Evolutionary conservation across 2,329 filamentous ascomycete genomes (phyloP).

Genomic region (Huntiella bhutanensis): DNA sequence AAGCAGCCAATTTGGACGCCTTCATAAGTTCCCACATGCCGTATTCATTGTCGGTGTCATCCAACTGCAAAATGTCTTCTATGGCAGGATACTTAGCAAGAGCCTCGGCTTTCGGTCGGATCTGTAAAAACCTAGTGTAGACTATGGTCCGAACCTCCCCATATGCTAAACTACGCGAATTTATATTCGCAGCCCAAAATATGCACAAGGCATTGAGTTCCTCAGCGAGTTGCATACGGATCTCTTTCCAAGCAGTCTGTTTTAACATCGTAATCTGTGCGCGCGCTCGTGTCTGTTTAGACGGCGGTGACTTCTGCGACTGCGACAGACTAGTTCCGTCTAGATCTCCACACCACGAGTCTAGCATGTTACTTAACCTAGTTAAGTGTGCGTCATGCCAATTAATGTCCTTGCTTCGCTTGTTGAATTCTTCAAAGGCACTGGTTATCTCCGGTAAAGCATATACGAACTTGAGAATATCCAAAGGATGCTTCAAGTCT

Average conservation of each 20-base stretch:
- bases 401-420: slow-evolving; percentile 11
- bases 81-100: not conserved
- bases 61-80: slow-evolving; percentile 11
- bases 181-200: not conserved
- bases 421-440: slow-evolving; percentile 17
- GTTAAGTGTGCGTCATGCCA: slow-evolving; percentile 22
- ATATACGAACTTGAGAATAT: slow-evolving; percentile 39
- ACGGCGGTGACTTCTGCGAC: not conserved
- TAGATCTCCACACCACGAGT: slow-evolving; percentile 12
- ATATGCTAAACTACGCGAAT: too few species aligned
- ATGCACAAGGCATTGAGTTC: not conserved
- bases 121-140: not conserved
- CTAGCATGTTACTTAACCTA: slow-evolving; percentile 19
- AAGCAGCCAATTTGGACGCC: slow-evolving; percentile 27
- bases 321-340: too few species aligned
- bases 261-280: not conserved
- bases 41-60: slow-evolving; percentile 16
- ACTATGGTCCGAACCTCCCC: too few species aligned
- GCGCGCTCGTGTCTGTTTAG: not conserved
- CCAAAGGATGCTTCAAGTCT: slow-evolving; percentile 32
- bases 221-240: not conserved
- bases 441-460: slow-evolving; percentile 24
- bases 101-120: not conserved
- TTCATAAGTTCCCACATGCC: slow-evolving; percentile 29
- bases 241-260: slow-evolving; percentile 1